Evolutionary conservation across 2,329 filamentous ascomycete species (phyloP).

Genomic region (Trichoderma koningiopsis): DNA sequence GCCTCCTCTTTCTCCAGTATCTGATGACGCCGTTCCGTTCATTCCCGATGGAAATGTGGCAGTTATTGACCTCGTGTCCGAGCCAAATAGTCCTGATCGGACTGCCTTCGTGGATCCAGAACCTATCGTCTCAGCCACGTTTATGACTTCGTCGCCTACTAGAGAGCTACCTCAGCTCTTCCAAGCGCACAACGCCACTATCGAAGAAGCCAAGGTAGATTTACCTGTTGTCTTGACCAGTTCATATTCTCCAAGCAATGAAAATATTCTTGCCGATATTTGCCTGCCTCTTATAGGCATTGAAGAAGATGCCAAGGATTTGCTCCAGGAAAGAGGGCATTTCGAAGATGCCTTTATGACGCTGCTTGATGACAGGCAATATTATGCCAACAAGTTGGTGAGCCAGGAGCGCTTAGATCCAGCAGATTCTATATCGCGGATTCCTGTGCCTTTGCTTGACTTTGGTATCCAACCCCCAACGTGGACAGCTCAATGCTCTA

Average conservation of each 20-base stretch:
- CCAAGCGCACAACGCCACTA: background rate
- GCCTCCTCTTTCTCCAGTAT: constrained; percentile 36
- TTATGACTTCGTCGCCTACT: constrained; percentile 28
- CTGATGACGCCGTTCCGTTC: constrained; percentile 29
- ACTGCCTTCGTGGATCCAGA: constrained; percentile 30
- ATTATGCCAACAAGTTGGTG: constrained; percentile 22
- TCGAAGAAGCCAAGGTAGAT: constrained; percentile 30
- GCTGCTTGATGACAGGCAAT: constrained; percentile 29
- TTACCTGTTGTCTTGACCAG: constrained; percentile 31
- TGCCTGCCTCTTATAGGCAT: background rate
- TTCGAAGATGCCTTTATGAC: constrained; percentile 34
- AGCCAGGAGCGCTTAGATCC: constrained; percentile 37
- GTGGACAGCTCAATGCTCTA: constrained; percentile 31
- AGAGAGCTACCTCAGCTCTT: background rate
- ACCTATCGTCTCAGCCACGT: constrained; percentile 23
- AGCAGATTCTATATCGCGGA: constrained; percentile 32
- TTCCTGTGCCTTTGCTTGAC: constrained; percentile 36
- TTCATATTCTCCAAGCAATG: constrained; percentile 15
- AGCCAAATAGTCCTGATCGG: constrained; percentile 35
- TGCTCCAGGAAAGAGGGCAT: background rate
- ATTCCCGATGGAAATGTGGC: constrained; percentile 29
- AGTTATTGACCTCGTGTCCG: constrained; percentile 37
- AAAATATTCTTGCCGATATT: background rate
- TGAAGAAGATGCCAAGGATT: background rate
- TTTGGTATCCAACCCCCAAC: constrained; percentile 32